Conservation (phyloP, 345 rosid species). For the Hirschfeldia incana region DNA sequence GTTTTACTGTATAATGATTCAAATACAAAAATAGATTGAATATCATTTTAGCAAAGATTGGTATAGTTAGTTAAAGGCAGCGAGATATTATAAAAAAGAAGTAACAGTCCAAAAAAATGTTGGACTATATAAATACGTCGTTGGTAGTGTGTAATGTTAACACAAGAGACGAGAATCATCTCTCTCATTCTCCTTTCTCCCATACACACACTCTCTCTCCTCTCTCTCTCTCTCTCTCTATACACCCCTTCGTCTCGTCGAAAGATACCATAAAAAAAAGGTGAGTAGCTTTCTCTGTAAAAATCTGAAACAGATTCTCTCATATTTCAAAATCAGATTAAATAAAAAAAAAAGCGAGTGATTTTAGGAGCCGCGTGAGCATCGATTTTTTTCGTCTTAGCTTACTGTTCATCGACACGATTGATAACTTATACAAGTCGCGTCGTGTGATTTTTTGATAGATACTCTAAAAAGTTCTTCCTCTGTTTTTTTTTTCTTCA, state of each 20-base stretch:
- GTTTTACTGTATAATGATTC: too few relatives aligned
- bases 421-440: slow-evolving; percentile 30
- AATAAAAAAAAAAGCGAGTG: background rate
- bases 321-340: slow-evolving; percentile 9
- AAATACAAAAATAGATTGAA: background rate
- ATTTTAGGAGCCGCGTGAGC: background rate
- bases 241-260: slow-evolving; percentile 26
- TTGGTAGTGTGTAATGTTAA: background rate
- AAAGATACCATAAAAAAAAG: background rate
- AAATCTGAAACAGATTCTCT: slow-evolving; percentile 11
- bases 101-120: background rate
- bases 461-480: background rate
- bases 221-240: background rate
- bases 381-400: background rate
- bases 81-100: background rate
- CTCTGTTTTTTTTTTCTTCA: background rate
- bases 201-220: slow-evolving; percentile 10
- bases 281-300: slow-evolving; percentile 1
- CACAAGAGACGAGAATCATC: background rate
- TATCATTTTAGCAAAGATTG: background rate
- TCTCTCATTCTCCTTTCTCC: background rate
- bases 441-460: background rate
- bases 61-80: background rate
- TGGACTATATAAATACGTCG: slow-evolving; percentile 19
- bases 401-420: slow-evolving; percentile 33